Conservation (phyloP, 2,329 filamentous ascomycete genomes). For the Alternaria ethzedia region DNA sequence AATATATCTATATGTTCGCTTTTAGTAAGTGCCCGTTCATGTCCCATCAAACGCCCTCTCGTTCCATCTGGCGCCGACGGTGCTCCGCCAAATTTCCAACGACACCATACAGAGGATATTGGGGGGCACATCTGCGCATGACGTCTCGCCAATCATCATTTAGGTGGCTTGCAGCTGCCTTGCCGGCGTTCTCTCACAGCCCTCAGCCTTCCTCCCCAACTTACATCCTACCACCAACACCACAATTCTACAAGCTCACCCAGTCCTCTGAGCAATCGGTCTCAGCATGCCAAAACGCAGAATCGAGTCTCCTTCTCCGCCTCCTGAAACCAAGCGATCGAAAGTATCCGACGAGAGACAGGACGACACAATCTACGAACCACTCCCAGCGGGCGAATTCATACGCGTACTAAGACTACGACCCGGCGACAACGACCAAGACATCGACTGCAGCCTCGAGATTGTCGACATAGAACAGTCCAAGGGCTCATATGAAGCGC, state of each 20-base stretch:
- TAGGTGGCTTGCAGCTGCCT: background rate
- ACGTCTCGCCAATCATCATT: background rate
- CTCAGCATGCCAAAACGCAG: too few relatives aligned
- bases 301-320: too few relatives aligned
- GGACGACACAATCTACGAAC: background rate
- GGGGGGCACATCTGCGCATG: background rate
- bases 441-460: background rate
- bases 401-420: background rate
- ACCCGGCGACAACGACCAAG: background rate
- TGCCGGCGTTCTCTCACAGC: too few relatives aligned
- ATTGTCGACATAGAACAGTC: rapidly evolving
- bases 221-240: too few relatives aligned
- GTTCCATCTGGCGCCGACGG: background rate
- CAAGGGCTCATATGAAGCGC: background rate
- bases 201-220: too few relatives aligned
- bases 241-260: too few relatives aligned
- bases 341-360: too few relatives aligned
- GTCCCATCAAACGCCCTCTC: background rate
- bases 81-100: background rate
- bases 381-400: background rate
- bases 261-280: too few relatives aligned
- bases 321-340: too few relatives aligned
- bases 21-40: background rate
- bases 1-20: background rate
- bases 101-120: background rate